Evolutionary conservation across 371 early-diverging fungal genomes (phyloP).

Genomic region (Capillidium heterosporum): DNA sequence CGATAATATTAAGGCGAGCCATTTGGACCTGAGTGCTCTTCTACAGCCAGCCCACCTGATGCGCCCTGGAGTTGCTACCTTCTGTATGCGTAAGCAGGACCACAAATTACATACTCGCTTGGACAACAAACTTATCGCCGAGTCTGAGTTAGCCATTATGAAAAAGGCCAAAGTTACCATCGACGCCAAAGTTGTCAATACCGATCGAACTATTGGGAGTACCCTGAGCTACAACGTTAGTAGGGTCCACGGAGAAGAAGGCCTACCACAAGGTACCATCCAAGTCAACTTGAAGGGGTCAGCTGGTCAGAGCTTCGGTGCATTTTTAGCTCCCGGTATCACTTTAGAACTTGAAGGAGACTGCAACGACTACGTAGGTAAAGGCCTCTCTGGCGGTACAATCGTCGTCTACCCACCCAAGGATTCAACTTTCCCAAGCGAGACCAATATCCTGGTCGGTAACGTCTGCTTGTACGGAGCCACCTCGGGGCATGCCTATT

Average conservation of each 20-base stretch:
- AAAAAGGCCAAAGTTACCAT: slow-evolving; percentile 37
- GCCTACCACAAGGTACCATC: slow-evolving; percentile 72
- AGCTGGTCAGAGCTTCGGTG: slow-evolving; percentile 92
- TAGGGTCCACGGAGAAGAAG: slow-evolving; percentile 53
- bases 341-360: slow-evolving; percentile 89
- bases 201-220: slow-evolving; percentile 85
- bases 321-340: slow-evolving; percentile 83
- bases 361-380: slow-evolving; percentile 95
- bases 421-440: slow-evolving; percentile 48
- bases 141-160: slow-evolving; percentile 49
- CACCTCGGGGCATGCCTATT: slow-evolving; percentile 75
- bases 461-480: slow-evolving; percentile 96
- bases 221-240: slow-evolving; percentile 82
- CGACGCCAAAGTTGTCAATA: slow-evolving; percentile 61
- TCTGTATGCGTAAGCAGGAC: slow-evolving; percentile 62
- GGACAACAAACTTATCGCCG: slow-evolving; percentile 65
- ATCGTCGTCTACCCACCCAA: slow-evolving; percentile 79
- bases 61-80: slow-evolving; percentile 71
- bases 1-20: slow-evolving; percentile 64
- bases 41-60: slow-evolving; percentile 72
- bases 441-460: slow-evolving; percentile 82
- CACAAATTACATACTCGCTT: slow-evolving; percentile 68
- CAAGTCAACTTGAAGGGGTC: slow-evolving; percentile 75
- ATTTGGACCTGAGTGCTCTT: slow-evolving; percentile 68
- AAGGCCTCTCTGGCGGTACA: slow-evolving; percentile 87